Evolutionary conservation across 2,329 filamentous ascomycete genomes (phyloP).

Genomic region (Fonsecaea pugnacius): DNA sequence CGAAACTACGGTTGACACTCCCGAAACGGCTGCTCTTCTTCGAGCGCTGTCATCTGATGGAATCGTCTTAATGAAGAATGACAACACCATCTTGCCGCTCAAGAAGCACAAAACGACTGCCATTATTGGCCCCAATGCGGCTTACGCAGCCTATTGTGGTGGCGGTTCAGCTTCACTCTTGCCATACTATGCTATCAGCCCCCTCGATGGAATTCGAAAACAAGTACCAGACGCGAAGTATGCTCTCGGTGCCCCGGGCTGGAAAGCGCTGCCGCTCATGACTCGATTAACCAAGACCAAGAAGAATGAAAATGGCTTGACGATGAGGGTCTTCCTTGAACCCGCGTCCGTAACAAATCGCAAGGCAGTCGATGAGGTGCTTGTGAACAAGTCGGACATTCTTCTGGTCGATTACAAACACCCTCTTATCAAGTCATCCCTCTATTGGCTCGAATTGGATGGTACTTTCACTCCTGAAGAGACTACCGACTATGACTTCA

Average conservation of each 20-base stretch:
- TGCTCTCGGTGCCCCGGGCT: slow-evolving; percentile 66
- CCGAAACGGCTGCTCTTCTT: slow-evolving; percentile 66
- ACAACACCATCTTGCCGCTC: slow-evolving; percentile 65
- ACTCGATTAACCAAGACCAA: slow-evolving; percentile 58
- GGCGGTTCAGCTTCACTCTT: slow-evolving; percentile 66
- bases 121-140: slow-evolving; percentile 61
- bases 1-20: slow-evolving; percentile 61
- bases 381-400: slow-evolving; percentile 50
- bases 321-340: slow-evolving; percentile 66
- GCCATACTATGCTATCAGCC: slow-evolving; percentile 52
- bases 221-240: slow-evolving; percentile 52
- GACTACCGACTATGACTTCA: slow-evolving; percentile 66
- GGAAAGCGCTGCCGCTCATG: slow-evolving; percentile 66
- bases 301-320: slow-evolving; percentile 62
- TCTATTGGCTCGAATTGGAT: slow-evolving; percentile 67
- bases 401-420: slow-evolving; percentile 61
- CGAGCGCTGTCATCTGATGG: slow-evolving; percentile 69
- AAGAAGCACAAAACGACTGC: slow-evolving; percentile 53
- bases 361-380: slow-evolving; percentile 57
- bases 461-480: slow-evolving; percentile 64
- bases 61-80: slow-evolving; percentile 75
- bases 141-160: slow-evolving; percentile 57
- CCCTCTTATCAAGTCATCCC: slow-evolving; percentile 53
- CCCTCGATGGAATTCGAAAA: slow-evolving; percentile 49
- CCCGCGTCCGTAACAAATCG: slow-evolving; percentile 56